Conservation (phyloP, 2,329 filamentous ascomycete genomes). For the Penicillium aurantiogriseum region DNA sequence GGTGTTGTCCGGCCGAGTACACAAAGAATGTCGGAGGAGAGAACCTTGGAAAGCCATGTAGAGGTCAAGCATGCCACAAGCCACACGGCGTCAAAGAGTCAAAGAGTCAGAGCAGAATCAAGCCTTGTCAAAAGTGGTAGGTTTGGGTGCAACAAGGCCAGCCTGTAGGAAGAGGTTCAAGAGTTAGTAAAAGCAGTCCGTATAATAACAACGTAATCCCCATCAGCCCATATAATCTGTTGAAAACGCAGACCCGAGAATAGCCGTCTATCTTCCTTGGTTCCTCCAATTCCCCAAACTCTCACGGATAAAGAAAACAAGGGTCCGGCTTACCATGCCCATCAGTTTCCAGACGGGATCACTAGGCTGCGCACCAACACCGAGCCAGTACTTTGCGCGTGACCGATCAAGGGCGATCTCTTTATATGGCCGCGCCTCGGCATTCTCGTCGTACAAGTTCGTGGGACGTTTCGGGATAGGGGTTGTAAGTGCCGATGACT, state of each 20-base stretch:
- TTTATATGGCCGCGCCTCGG: slow-evolving; percentile 72
- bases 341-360: slow-evolving; percentile 85
- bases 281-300: background rate
- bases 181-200: slow-evolving; percentile 4
- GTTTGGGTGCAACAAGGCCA: slow-evolving; percentile 36
- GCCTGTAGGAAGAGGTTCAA: slow-evolving; percentile 25
- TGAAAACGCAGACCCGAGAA: background rate
- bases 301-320: background rate
- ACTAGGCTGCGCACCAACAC: slow-evolving; percentile 91
- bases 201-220: background rate
- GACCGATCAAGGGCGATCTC: slow-evolving; percentile 82
- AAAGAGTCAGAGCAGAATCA: slow-evolving; percentile 9
- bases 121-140: slow-evolving; percentile 22
- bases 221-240: background rate
- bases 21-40: slow-evolving; percentile 1
- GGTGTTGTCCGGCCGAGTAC: background rate
- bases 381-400: slow-evolving; percentile 91
- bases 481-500: slow-evolving; percentile 72
- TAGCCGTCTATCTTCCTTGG: background rate
- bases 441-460: slow-evolving; percentile 48
- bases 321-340: slow-evolving; percentile 62
- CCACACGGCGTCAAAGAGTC: background rate
- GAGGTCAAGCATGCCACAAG: background rate
- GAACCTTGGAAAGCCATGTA: background rate
- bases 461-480: slow-evolving; percentile 56